phyloP scores from a whole-genome alignment of 495 filamentous ascomycete genomes.

The Cercophora scortea region DNA sequence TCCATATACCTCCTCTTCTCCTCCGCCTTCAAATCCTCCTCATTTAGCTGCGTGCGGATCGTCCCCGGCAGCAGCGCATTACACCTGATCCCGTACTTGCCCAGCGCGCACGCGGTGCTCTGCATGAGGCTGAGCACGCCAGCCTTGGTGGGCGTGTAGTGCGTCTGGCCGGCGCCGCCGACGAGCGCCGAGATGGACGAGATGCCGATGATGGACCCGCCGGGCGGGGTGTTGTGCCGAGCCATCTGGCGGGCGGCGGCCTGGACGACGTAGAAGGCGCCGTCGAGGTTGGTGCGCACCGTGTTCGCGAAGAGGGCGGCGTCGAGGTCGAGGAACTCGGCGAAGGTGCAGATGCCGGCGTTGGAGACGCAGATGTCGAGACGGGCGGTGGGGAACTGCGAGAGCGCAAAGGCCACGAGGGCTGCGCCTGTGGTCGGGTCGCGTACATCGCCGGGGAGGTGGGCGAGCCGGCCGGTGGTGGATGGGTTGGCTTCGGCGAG shows the following conservation, averaged over 20 bases:
- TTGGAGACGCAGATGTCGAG: conserved; percentile 83
- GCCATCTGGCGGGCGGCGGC: conserved; percentile 79
- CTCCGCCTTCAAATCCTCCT: conserved; percentile 64
- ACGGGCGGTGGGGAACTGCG: conserved; percentile 42
- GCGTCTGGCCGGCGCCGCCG: conserved; percentile 70
- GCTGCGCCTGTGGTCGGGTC: conserved; percentile 52
- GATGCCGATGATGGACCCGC: conserved; percentile 77
- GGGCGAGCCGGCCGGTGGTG: conserved; percentile 42
- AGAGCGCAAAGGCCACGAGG: conserved; percentile 50
- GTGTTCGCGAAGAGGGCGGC: conserved; percentile 56
- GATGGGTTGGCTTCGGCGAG: conserved; percentile 19
- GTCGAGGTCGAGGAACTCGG: conserved; percentile 67
- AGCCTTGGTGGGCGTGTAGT: conserved; percentile 91
- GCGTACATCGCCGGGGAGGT: conserved; percentile 59
- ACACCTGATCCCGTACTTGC: conserved; percentile 67
- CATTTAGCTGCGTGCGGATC: conserved; percentile 79
- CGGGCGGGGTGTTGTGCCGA: conserved; percentile 42
- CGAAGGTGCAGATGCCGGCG: conserved; percentile 79
- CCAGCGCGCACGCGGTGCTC: conserved; percentile 69
- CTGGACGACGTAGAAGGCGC: conserved; percentile 79
- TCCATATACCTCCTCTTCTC: conserved; percentile 79
- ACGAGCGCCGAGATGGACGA: conserved; percentile 80
- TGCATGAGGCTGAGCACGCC: conserved; percentile 81
- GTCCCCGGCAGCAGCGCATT: conserved; percentile 85
- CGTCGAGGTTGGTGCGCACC: conserved; percentile 71